Percentiles rank a stretch among this genome's conserved stretches.
Conservation (phyloP, 805 yeast species). For the Lipomyces chichibuensis region DNA sequence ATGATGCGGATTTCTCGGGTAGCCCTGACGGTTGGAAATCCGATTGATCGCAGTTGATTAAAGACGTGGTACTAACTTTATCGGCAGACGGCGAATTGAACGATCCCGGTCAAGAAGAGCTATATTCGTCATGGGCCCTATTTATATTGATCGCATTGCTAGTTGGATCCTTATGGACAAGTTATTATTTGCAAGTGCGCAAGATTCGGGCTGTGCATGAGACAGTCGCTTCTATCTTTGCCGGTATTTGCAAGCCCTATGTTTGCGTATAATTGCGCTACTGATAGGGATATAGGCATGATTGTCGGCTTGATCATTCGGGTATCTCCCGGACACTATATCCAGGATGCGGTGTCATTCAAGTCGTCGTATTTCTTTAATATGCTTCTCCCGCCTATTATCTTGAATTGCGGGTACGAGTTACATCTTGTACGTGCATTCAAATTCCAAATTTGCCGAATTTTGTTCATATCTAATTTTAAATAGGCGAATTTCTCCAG, state of each 20-base stretch:
- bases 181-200: slow-evolving; percentile 87
- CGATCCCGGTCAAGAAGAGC: slow-evolving; percentile 90
- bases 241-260: slow-evolving; percentile 67
- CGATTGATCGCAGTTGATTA: neutral
- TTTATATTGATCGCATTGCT: slow-evolving; percentile 80
- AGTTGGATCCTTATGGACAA: slow-evolving; percentile 91
- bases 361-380: slow-evolving; percentile 94
- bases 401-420: slow-evolving; percentile 94
- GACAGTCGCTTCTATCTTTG: slow-evolving; percentile 91
- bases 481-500: slow-evolving; percentile 81
- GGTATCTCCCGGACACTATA: slow-evolving; percentile 92
- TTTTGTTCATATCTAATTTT: neutral
- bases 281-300: slow-evolving; percentile 31
- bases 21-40: slow-evolving; percentile 24
- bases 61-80: neutral
- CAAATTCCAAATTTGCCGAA: neutral
- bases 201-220: slow-evolving; percentile 96
- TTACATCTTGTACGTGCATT: slow-evolving; percentile 57
- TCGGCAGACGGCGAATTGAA: slow-evolving; percentile 16
- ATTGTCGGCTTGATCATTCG: slow-evolving; percentile 89
- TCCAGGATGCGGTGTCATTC: slow-evolving; percentile 95
- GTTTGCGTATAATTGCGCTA: neutral
- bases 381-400: slow-evolving; percentile 91
- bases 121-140: slow-evolving; percentile 96
- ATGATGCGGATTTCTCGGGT: slow-evolving; percentile 31